Conservation (phyloP, 306 rosid species). For the Medicago arabica region DNA sequence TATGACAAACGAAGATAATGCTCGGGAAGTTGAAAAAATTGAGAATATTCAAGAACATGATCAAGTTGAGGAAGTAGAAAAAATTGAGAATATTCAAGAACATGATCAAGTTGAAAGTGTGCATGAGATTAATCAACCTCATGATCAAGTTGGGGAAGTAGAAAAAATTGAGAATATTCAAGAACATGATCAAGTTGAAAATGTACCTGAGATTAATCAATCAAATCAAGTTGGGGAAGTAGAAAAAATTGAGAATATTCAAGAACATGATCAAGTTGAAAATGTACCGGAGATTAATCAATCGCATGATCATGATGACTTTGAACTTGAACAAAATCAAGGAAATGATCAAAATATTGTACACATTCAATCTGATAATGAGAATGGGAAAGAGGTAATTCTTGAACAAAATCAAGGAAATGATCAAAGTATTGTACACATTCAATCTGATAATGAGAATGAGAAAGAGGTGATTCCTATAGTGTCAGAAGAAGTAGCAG, state of each 20-base stretch:
- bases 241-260: slow-evolving; percentile 27
- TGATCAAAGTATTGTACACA: slow-evolving; percentile 34
- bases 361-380: slow-evolving; percentile 26
- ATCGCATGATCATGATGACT: not conserved
- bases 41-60: slow-evolving; percentile 27
- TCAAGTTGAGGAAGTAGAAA: not conserved
- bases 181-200: slow-evolving; percentile 17
- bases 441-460: slow-evolving; percentile 31
- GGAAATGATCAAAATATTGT: slow-evolving; percentile 19
- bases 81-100: slow-evolving; percentile 25
- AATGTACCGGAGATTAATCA: slow-evolving; percentile 14
- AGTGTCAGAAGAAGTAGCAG: slow-evolving; percentile 30
- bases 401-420: slow-evolving; percentile 7
- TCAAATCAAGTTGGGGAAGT: slow-evolving; percentile 15
- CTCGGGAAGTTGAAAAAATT: slow-evolving; percentile 24
- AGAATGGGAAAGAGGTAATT: slow-evolving; percentile 38
- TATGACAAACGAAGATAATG: slow-evolving; percentile 19
- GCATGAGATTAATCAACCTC: not conserved
- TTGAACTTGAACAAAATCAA: slow-evolving; percentile 28
- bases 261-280: slow-evolving; percentile 21
- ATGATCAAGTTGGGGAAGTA: slow-evolving; percentile 9
- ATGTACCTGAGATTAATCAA: slow-evolving; percentile 18
- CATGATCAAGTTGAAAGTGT: not conserved
- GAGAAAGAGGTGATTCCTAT: slow-evolving; percentile 39
- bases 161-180: slow-evolving; percentile 29